Percentiles rank a stretch among this genome's conserved stretches.
Evolutionary conservation across 1,284 basidiomycete genomes (phyloP).

Genomic region (Sporisorium exsertum): DNA sequence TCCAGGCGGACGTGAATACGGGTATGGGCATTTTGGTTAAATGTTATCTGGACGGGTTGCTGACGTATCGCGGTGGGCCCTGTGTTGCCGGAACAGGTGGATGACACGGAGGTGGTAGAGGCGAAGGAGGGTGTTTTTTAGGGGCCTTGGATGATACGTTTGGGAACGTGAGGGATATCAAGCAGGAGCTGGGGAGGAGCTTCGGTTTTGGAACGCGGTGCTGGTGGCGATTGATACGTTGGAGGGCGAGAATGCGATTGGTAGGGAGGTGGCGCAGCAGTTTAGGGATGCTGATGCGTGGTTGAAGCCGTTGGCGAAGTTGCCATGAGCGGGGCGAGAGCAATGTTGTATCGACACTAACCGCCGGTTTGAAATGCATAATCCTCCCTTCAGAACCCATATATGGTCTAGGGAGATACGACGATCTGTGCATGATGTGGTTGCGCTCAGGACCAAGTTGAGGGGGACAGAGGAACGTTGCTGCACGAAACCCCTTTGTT

Average conservation of each 20-base stretch:
- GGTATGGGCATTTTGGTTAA: slow-evolving; percentile 97
- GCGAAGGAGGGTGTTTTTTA: slow-evolving; percentile 87
- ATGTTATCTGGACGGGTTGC: slow-evolving; percentile 82
- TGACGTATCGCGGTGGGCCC: slow-evolving; percentile 79
- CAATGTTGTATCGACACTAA: background rate
- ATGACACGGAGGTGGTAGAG: slow-evolving; percentile 81
- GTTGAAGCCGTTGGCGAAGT: slow-evolving; percentile 75
- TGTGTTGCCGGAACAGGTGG: slow-evolving; percentile 71
- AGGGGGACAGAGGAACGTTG: too few relatives aligned
- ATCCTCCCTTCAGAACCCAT: background rate
- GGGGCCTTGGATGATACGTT: slow-evolving; percentile 94
- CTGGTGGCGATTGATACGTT: slow-evolving; percentile 88
- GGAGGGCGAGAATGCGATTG: slow-evolving; percentile 75
- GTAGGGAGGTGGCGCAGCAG: slow-evolving; percentile 86
- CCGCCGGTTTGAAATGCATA: background rate
- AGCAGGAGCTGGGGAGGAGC: slow-evolving; percentile 88
- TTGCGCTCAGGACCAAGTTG: background rate
- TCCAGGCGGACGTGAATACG: slow-evolving; percentile 96
- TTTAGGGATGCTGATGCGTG: slow-evolving; percentile 94
- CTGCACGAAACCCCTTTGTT: slow-evolving; percentile 1
- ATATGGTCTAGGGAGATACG: background rate
- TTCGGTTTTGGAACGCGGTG: slow-evolving; percentile 98
- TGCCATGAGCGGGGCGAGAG: slow-evolving; percentile 12
- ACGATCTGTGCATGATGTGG: background rate
- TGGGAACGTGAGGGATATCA: slow-evolving; percentile 85